These are phyloP conservation scores for Lasiodiplodia sp. DNA, from an alignment of 2,329 filamentous ascomycete species.

Conservation along the genomic window DNA sequence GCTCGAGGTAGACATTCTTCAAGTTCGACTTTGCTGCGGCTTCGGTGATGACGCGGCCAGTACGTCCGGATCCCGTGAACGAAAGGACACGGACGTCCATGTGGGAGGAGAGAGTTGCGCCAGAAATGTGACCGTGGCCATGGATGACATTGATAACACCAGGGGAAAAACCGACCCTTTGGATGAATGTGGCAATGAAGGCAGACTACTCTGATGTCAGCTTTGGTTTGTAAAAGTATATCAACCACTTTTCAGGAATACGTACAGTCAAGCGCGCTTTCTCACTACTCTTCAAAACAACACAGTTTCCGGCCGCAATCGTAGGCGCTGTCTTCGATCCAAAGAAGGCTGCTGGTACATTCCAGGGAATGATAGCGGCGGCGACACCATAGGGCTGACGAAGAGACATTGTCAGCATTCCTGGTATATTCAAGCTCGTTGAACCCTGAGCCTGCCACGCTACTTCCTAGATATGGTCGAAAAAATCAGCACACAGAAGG, in stretches of 20 bases:
- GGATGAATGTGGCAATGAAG: slow-evolving; percentile 71
- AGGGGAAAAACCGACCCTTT: slow-evolving; percentile 77
- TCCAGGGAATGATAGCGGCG: slow-evolving; percentile 53
- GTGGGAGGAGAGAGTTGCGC: slow-evolving; percentile 72
- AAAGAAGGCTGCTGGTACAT: slow-evolving; percentile 48
- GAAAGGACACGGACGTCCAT: slow-evolving; percentile 76
- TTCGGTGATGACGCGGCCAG: slow-evolving; percentile 79
- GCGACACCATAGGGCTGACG: slow-evolving; percentile 51
- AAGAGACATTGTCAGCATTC: slow-evolving; percentile 50
- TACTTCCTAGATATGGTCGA: slow-evolving; percentile 51
- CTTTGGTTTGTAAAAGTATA: not conserved
- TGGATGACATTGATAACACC: slow-evolving; percentile 78
- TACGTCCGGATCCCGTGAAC: slow-evolving; percentile 78
- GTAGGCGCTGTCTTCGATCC: slow-evolving; percentile 47
- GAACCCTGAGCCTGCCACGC: slow-evolving; percentile 42
- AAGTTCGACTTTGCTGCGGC: slow-evolving; percentile 67
- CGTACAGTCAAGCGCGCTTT: slow-evolving; percentile 61
- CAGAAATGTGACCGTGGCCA: slow-evolving; percentile 72
- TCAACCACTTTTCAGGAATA: not conserved
- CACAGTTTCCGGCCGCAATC: slow-evolving; percentile 63
- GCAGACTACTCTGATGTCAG: slow-evolving; percentile 36
- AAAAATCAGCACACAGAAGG: slow-evolving; percentile 40
- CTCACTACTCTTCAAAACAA: slow-evolving; percentile 65
- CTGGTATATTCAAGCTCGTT: slow-evolving; percentile 49
- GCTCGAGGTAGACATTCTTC: slow-evolving; percentile 69